phyloP scores from a whole-genome alignment of 768 basidiomycete species.

The Hirschioporus abietinus region DNA sequence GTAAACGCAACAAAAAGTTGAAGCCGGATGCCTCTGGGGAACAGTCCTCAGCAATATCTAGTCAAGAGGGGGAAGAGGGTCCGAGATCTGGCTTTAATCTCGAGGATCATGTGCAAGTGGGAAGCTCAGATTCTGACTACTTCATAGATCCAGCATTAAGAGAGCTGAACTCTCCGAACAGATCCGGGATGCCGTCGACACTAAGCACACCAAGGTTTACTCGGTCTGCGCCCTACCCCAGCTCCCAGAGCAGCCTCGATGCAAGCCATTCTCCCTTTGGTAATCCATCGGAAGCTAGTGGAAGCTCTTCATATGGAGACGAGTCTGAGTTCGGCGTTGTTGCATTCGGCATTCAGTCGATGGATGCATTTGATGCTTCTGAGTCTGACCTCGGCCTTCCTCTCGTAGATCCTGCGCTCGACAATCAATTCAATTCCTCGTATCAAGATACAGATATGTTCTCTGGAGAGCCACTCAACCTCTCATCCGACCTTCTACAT shows the following conservation, averaged over 20 bases:
- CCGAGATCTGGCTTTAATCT: not conserved
- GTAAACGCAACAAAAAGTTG: constrained; percentile 46
- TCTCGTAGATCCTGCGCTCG: too few relatives aligned
- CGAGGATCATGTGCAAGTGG: not conserved
- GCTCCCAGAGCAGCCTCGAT: not conserved
- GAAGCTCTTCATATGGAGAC: not conserved
- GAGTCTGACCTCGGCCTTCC: too few relatives aligned
- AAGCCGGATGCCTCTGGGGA: constrained; percentile 5
- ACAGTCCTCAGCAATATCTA: not conserved
- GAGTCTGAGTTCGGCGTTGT: not conserved
- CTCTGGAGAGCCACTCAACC: not conserved
- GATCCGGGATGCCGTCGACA: not conserved
- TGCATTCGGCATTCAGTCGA: too few relatives aligned
- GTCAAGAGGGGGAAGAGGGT: not conserved
- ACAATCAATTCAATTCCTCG: not conserved
- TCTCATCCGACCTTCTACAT: not conserved
- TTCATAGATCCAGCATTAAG: not conserved
- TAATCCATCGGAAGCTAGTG: not conserved
- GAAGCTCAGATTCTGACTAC: not conserved
- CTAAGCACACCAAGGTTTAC: not conserved
- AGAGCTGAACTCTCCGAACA: not conserved
- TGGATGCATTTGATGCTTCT: too few relatives aligned
- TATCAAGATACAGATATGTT: not conserved
- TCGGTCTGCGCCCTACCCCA: not conserved
- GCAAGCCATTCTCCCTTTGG: not conserved